Evolutionary conservation across 2,329 filamentous ascomycete species (phyloP), one percentile per base, ranked within the genome.

Genomic region (Colletotrichum chrysophilum): DNA sequence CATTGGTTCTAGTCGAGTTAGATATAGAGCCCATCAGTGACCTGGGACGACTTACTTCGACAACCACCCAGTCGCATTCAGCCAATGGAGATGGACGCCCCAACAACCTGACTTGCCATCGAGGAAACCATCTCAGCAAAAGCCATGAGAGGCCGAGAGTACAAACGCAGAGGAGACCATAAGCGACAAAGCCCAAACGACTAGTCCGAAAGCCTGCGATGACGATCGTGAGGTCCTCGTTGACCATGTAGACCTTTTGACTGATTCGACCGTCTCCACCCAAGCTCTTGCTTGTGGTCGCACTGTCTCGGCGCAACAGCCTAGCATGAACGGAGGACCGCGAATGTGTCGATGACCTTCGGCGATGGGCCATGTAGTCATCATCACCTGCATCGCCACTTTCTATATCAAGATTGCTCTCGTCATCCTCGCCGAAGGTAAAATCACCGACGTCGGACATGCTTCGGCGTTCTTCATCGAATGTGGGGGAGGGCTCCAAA

Each of bases 181-280:
- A 98, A 1, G 92, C 77, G 3, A 89, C 84, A 80, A 93, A 94
- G 2, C 97, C 95, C 16, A 92, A 76, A 5, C 86, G 84, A 77
- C 94, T 96, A 5, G 96, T 98, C 66, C 90, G 92, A 84, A 98
- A 99, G 0, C 97, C 97, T 28, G 96, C 95, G 81, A 98, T 92
- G 32, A 96, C 96, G 80, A 98, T 96, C 1, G 96, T 98, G 78
- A 99, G 88, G 83, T 99, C 97, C 84, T 99, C 97, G 56, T 95
- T 98, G 74, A 93, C 89, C 85, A 99, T 96, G 84, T 98, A 97
- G 28, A 98, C 90, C 86, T 98, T 98, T 84, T 99, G 97, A 80
- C 91, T 97, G 32, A 91, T 88, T 73, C 94, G 92, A 56, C 92
- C 91, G 13, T 90, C 91, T 55, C 87, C 87, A 66, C 90, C 91